Evolutionary conservation across 495 filamentous ascomycete genomes (phyloP), one percentile per base, ranked within the genome.

Genomic region (Xylaria scruposa): DNA sequence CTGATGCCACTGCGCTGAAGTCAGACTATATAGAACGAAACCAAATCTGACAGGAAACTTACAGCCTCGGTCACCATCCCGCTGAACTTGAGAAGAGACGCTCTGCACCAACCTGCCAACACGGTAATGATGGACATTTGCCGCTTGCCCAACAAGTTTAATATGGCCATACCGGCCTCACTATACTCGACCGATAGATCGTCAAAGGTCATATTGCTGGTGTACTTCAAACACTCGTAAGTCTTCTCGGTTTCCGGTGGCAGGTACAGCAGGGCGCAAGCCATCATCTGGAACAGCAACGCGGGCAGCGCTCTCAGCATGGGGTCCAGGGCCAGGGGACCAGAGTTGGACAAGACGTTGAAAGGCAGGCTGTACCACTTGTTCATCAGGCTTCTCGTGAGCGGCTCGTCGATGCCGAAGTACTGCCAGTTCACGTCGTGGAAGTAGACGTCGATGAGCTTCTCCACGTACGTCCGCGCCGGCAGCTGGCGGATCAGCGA

Each of bases 371-470:
- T 79, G 47, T 86, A 78, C 88, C 88, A 91, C 42, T 84, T 76
- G 10, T 80, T 78, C 51, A 91, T 79, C 33, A 87, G 82, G 2
- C 76, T 75, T 47, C 82, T 76, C 67, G 90, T 89, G 1, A 85
- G 74, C 24, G 81, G 80, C 62, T 85, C 83, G 68, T 91, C 89
- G 13, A 91, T 76, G 42, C 83, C 79, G 51, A 81, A 85, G 69
- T 91, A 90, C 65, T 88, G 84, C 84, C 87, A 88, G 76, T 90
- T 90, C 70, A 90, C 85, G 21, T 86, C 84, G 6, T 73, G 70
- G 71, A 91, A 90, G 78, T 85, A 91, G 4, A 87, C 79, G 5
- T 82, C 81, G 5, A 88, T 78, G 56, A 91, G 81, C 68, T 84
- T 80, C 40, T 87, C 83, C 67, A 88, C 84, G 76, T 84, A 86